These are phyloP conservation scores for Suhomyces kilbournensis DNA, from an alignment of 805 yeast genomes.

Conservation along the genomic window DNA sequence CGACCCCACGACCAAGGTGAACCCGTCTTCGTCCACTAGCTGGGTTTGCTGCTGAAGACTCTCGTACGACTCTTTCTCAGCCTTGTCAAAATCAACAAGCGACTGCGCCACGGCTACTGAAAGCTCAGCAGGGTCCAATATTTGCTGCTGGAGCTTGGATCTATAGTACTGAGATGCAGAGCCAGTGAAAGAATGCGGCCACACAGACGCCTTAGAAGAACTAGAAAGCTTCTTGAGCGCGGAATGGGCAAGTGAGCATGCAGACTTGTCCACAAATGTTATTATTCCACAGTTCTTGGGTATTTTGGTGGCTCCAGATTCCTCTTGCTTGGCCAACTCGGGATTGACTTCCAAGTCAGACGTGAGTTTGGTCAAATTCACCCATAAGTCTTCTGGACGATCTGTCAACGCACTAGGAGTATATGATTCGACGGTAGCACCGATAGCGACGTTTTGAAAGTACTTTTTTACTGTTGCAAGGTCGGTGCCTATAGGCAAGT, in stretches of 20 bases:
- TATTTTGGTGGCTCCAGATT: constrained; percentile 40
- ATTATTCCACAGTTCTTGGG: constrained; percentile 76
- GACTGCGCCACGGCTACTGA: constrained; percentile 57
- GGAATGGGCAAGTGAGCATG: constrained; percentile 60
- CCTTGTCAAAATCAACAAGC: constrained; percentile 63
- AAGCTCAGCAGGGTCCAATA: constrained; percentile 50
- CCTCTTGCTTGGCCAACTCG: constrained; percentile 18
- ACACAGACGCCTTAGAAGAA: constrained; percentile 22
- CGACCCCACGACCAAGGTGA: constrained; percentile 83
- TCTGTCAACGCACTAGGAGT: constrained; percentile 35
- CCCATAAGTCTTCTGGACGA: constrained; percentile 44
- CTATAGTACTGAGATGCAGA: constrained; percentile 45
- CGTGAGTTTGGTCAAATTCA: constrained; percentile 54
- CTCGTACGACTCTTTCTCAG: constrained; percentile 62
- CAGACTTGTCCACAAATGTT: constrained; percentile 68
- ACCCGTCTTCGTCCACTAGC: constrained; percentile 89
- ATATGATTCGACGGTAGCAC: constrained; percentile 57
- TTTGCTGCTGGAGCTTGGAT: constrained; percentile 29
- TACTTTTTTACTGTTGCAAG: constrained; percentile 52
- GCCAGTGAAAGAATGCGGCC: constrained; percentile 33
- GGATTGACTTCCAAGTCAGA: constrained; percentile 46
- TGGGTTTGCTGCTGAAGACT: constrained; percentile 53
- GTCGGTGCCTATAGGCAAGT: constrained; percentile 66
- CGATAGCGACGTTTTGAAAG: constrained; percentile 58
- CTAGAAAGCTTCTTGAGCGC: constrained; percentile 53